These are phyloP conservation scores for Penicillium turbatum DNA, from an alignment of 495 filamentous ascomycete species.

Conservation along the genomic window DNA sequence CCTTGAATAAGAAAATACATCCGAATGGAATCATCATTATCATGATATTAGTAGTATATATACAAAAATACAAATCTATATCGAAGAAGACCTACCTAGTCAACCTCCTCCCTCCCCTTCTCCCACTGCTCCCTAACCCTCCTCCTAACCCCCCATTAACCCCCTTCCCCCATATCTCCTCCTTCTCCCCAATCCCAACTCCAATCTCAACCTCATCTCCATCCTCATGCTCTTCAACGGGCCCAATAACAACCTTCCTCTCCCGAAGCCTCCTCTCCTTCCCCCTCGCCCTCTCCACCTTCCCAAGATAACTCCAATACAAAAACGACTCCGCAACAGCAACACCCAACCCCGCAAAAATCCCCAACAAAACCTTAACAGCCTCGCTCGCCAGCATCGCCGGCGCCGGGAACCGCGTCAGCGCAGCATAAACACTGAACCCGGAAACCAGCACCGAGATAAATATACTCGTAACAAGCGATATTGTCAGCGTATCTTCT, in stretches of 20 bases:
- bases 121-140: slow-evolving; percentile 45
- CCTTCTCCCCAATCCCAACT: slow-evolving; percentile 24
- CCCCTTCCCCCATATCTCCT: slow-evolving; percentile 46
- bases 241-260: slow-evolving; percentile 64
- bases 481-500: slow-evolving; percentile 37
- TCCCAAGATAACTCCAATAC: slow-evolving; percentile 79
- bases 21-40: not conserved
- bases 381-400: slow-evolving; percentile 32
- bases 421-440: slow-evolving; percentile 43
- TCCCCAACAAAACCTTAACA: slow-evolving; percentile 36
- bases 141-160: slow-evolving; percentile 43
- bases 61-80: not conserved
- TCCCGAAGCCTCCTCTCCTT: slow-evolving; percentile 62
- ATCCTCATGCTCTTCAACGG: slow-evolving; percentile 26
- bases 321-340: slow-evolving; percentile 83
- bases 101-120: slow-evolving; percentile 22
- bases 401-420: slow-evolving; percentile 54
- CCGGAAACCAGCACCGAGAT: slow-evolving; percentile 45
- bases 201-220: slow-evolving; percentile 10
- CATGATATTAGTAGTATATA: not conserved
- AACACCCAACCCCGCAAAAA: slow-evolving; percentile 52
- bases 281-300: slow-evolving; percentile 66
- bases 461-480: slow-evolving; percentile 46
- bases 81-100: not conserved
- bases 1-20: not conserved